Evolutionary conservation across 2,329 filamentous ascomycete species (phyloP).

Genomic region (Emergomyces africanus): DNA sequence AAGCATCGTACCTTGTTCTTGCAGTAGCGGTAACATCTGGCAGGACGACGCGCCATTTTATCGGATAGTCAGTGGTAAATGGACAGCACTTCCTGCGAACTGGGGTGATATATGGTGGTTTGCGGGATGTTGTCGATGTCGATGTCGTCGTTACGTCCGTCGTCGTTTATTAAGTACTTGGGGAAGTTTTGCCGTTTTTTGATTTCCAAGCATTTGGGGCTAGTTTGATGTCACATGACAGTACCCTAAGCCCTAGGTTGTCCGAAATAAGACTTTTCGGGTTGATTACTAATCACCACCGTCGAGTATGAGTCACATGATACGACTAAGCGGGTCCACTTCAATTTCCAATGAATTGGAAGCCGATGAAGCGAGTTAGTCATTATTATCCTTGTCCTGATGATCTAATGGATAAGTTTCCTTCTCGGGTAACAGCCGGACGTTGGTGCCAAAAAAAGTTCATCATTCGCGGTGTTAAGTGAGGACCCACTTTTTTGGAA

Average conservation of each 20-base stretch:
- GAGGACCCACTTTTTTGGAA: too few species aligned
- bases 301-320: not conserved
- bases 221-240: slow-evolving; percentile 19
- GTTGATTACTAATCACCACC: not conserved
- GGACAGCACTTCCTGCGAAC: slow-evolving; percentile 37
- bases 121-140: slow-evolving; percentile 25
- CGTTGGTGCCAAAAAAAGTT: too few species aligned
- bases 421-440: too few species aligned
- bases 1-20: slow-evolving; percentile 84
- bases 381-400: too few species aligned
- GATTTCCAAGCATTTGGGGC: slow-evolving; percentile 26
- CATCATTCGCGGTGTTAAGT: too few species aligned
- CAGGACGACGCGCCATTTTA: slow-evolving; percentile 99
- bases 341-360: too few species aligned
- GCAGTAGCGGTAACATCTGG: slow-evolving; percentile 99
- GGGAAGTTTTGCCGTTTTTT: slow-evolving; percentile 6
- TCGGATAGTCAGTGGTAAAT: slow-evolving; percentile 38
- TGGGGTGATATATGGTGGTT: slow-evolving; percentile 19
- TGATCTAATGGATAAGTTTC: too few species aligned
- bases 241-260: slow-evolving; percentile 31
- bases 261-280: not conserved
- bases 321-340: too few species aligned
- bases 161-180: not conserved
- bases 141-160: slow-evolving; percentile 25
- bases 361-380: too few species aligned